Percentiles rank a stretch among this genome's conserved stretches.
Conservation (phyloP, 495 filamentous ascomycete genomes). For the Daldinia childiae region DNA sequence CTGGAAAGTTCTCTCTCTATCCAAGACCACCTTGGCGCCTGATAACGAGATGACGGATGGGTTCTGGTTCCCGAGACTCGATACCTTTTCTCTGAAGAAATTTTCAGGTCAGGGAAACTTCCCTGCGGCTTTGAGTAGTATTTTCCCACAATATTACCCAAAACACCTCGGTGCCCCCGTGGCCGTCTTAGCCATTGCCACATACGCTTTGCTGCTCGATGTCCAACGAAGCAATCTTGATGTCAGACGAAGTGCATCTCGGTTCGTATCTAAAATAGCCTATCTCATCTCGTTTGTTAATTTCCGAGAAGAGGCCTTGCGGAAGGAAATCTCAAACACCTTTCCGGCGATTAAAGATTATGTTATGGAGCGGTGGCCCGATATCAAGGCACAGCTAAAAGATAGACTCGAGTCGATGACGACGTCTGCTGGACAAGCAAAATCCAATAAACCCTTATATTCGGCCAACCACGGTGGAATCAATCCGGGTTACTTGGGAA, state of each 20-base stretch:
- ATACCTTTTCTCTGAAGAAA: slow-evolving; percentile 19
- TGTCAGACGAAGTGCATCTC: slow-evolving; percentile 28
- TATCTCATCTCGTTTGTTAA: slow-evolving; percentile 34
- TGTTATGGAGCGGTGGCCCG: slow-evolving; percentile 39
- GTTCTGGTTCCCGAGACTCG: slow-evolving; percentile 40
- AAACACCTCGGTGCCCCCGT: slow-evolving; percentile 41
- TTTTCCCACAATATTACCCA: slow-evolving; percentile 45
- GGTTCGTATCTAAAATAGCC: slow-evolving; percentile 41
- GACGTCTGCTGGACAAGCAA: slow-evolving; percentile 28
- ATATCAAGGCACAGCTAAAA: slow-evolving; percentile 24
- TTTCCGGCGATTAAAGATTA: slow-evolving; percentile 35
- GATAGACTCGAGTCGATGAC: not conserved
- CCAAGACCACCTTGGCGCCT: slow-evolving; percentile 5
- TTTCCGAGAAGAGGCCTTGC: slow-evolving; percentile 16
- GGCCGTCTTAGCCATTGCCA: slow-evolving; percentile 51
- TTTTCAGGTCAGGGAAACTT: slow-evolving; percentile 32
- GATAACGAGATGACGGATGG: slow-evolving; percentile 28
- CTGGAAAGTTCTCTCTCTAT: slow-evolving; percentile 51
- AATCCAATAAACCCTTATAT: not conserved
- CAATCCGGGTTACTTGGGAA: not conserved
- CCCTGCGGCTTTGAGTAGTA: slow-evolving; percentile 43
- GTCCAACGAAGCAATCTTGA: slow-evolving; percentile 31
- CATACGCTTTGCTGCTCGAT: slow-evolving; percentile 53
- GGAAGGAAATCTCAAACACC: not conserved
- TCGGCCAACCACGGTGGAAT: slow-evolving; percentile 10